A percentile compares a stretch with the other conserved stretches of the same genome.
Conservation (phyloP, 1,284 basidiomycete species). For the Ceratobasidium sp. region DNA sequence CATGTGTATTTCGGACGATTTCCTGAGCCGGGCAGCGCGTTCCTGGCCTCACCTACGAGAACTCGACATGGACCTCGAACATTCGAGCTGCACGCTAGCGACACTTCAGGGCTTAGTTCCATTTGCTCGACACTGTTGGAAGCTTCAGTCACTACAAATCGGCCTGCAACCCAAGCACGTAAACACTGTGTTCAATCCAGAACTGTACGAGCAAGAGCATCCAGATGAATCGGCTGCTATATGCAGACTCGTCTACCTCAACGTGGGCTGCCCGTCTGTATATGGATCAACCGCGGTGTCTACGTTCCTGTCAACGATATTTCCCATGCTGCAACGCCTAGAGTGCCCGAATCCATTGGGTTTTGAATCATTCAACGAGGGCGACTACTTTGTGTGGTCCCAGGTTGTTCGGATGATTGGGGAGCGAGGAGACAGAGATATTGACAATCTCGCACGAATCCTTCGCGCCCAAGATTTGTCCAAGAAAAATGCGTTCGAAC, state of each 20-base stretch:
- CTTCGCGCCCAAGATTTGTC: constrained; percentile 13
- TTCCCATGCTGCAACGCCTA: constrained; percentile 7
- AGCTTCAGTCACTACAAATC: constrained; percentile 2
- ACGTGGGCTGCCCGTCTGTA: constrained; percentile 14
- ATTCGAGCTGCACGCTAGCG: not conserved
- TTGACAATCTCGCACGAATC: constrained; percentile 24
- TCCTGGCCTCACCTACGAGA: constrained; percentile 18
- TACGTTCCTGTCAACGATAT: constrained; percentile 8
- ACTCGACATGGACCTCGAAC: constrained; percentile 9
- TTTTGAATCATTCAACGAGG: constrained; percentile 2
- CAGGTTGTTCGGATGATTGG: constrained; percentile 6
- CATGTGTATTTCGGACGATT: constrained; percentile 14
- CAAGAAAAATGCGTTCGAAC: not conserved
- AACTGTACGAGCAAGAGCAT: constrained; percentile 4
- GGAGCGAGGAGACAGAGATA: constrained; percentile 2
- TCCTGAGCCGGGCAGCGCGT: constrained; percentile 14
- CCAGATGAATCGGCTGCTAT: not conserved
- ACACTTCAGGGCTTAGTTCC: constrained; percentile 23
- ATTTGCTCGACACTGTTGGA: constrained; percentile 8
- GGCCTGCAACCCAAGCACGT: not conserved
- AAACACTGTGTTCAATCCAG: constrained; percentile 25
- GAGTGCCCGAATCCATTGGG: not conserved
- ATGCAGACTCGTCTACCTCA: constrained; percentile 13
- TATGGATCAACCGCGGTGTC: constrained; percentile 9
- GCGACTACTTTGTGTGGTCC: constrained; percentile 25